Evolutionary conservation across 495 filamentous ascomycete genomes (phyloP).

Genomic region (Aspergillus avenaceus): DNA sequence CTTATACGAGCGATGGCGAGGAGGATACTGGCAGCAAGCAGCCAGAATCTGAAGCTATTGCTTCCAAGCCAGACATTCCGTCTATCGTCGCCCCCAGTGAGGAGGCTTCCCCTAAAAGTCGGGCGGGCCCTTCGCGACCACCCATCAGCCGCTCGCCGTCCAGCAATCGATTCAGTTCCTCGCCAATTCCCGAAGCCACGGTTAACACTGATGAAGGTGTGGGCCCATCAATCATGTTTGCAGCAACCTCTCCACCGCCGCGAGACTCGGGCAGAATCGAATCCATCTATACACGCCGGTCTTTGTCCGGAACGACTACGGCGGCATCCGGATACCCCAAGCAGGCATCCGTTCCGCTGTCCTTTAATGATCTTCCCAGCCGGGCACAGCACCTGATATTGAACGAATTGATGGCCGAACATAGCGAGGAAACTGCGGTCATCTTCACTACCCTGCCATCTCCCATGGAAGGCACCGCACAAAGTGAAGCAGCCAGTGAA

Average conservation of each 20-base stretch:
- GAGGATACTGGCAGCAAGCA: slow-evolving; percentile 31
- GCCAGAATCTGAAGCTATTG: neutral
- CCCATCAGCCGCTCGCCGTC: slow-evolving; percentile 31
- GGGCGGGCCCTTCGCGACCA: slow-evolving; percentile 22
- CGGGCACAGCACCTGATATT: slow-evolving; percentile 80
- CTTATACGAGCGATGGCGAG: slow-evolving; percentile 34
- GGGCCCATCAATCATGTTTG: slow-evolving; percentile 78
- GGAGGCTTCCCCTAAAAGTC: slow-evolving; percentile 33
- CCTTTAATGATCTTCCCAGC: slow-evolving; percentile 80
- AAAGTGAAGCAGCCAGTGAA: slow-evolving; percentile 63
- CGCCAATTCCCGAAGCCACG: slow-evolving; percentile 68
- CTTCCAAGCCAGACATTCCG: slow-evolving; percentile 27
- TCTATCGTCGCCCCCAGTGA: slow-evolving; percentile 47
- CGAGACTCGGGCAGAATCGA: slow-evolving; percentile 30
- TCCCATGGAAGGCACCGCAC: slow-evolving; percentile 68
- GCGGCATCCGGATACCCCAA: slow-evolving; percentile 46
- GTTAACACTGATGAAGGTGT: slow-evolving; percentile 60
- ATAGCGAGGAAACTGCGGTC: slow-evolving; percentile 71
- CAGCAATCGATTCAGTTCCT: slow-evolving; percentile 62
- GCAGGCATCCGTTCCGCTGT: slow-evolving; percentile 59
- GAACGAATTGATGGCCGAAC: slow-evolving; percentile 72
- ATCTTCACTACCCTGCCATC: slow-evolving; percentile 80
- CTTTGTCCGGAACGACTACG: slow-evolving; percentile 21
- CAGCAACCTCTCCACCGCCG: slow-evolving; percentile 44
- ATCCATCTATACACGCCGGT: slow-evolving; percentile 52